These are phyloP conservation scores for Ephemerocybe angulata DNA, from an alignment of 768 basidiomycete genomes.

Conservation along the genomic window DNA sequence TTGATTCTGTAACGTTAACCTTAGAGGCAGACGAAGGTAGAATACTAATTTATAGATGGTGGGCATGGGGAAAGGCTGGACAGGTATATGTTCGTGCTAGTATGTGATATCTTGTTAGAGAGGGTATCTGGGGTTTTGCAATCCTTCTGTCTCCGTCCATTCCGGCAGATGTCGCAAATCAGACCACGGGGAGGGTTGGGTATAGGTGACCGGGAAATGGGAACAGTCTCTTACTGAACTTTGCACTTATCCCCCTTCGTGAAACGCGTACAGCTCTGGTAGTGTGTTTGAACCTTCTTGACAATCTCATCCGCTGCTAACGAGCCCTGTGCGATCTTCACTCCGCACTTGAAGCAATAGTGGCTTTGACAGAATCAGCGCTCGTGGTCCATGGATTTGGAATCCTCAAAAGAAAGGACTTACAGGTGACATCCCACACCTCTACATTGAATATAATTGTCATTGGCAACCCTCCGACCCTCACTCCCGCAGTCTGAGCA, in stretches of 20 bases:
- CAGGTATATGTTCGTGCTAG: too few relatives aligned
- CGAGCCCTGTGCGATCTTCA: neutral
- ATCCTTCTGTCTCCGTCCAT: too few relatives aligned
- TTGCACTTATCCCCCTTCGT: neutral
- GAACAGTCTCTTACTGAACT: neutral
- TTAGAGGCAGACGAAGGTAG: too few relatives aligned
- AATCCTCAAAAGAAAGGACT: neutral
- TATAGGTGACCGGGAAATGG: too few relatives aligned
- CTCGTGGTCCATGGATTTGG: too few relatives aligned
- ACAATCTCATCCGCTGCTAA: neutral
- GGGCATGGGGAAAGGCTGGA: too few relatives aligned
- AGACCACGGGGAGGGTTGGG: too few relatives aligned
- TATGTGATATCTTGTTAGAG: too few relatives aligned
- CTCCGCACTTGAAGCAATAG: constrained; percentile 1
- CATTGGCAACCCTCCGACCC: neutral
- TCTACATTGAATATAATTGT: neutral
- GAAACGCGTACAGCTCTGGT: neutral
- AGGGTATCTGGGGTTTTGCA: too few relatives aligned
- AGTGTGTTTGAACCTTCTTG: neutral
- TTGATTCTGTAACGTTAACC: too few relatives aligned
- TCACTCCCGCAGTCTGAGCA: neutral
- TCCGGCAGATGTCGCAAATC: too few relatives aligned
- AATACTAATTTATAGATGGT: too few relatives aligned
- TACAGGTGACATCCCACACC: neutral
- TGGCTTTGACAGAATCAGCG: neutral